phyloP scores from a whole-genome alignment of 2,329 filamentous ascomycete species.

The Microsporum audouinii region DNA sequence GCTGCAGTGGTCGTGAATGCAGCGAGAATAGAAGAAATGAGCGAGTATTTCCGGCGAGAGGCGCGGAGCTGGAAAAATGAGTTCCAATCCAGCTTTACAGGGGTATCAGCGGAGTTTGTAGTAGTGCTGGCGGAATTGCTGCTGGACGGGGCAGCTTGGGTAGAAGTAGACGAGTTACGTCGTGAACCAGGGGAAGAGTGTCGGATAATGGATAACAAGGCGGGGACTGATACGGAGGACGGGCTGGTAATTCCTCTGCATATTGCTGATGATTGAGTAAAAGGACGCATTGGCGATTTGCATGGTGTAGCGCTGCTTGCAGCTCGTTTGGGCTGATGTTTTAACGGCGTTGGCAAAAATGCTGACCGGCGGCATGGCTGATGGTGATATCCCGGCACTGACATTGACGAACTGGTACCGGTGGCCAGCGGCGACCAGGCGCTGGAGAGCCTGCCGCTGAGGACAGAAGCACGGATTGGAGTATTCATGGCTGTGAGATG shows the following conservation, averaged over 20 bases:
- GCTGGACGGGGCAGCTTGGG: background rate
- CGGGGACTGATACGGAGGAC: background rate
- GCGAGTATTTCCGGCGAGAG: slow-evolving; percentile 70
- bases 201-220: slow-evolving; percentile 1
- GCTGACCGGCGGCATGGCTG: slow-evolving; percentile 4
- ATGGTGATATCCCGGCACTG: background rate
- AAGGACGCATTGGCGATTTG: background rate
- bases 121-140: background rate
- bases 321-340: background rate
- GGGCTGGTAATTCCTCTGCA: background rate
- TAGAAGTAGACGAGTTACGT: background rate
- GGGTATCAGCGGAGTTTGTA: background rate
- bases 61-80: slow-evolving; percentile 84
- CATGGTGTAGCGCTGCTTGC: background rate
- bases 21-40: slow-evolving; percentile 60
- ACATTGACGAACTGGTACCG: slow-evolving; percentile 15
- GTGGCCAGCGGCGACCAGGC: slow-evolving; percentile 16
- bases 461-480: slow-evolving; percentile 25
- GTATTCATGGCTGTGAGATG: slow-evolving; percentile 15
- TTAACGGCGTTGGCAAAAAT: background rate
- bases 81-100: slow-evolving; percentile 62
- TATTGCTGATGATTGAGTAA: background rate
- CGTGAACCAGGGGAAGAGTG: background rate
- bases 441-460: slow-evolving; percentile 21
- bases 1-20: slow-evolving; percentile 50